Evolutionary conservation across 164 flowering plant genomes (phyloP).

Genomic region (Umbilicus rupestris): DNA sequence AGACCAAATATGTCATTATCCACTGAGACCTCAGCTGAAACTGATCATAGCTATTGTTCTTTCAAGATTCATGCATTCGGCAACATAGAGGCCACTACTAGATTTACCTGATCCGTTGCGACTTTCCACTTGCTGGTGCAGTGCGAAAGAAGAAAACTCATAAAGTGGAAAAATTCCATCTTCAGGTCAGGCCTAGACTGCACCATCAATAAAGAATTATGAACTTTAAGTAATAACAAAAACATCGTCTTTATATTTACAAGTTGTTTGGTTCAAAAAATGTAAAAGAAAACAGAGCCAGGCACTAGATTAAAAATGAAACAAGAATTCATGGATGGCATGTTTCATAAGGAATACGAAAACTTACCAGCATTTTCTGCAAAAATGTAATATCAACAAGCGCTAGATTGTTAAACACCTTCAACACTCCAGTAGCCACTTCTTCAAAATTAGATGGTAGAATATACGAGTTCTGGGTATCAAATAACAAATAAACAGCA

Average conservation of each 20-base stretch:
- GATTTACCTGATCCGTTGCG: slow-evolving; percentile 67
- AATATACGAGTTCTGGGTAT: slow-evolving; percentile 50
- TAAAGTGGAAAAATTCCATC: slow-evolving; percentile 91
- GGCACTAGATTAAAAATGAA: background rate
- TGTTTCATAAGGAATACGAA: background rate
- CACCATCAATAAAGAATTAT: background rate
- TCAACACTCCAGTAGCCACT: slow-evolving; percentile 84
- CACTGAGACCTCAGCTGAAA: too few relatives aligned
- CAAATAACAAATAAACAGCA: background rate
- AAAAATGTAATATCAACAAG: slow-evolving; percentile 54
- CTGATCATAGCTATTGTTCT: too few relatives aligned
- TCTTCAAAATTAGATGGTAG: slow-evolving; percentile 95
- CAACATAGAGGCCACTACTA: background rate
- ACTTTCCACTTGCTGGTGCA: slow-evolving; percentile 79
- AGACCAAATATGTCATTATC: too few relatives aligned
- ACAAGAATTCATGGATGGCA: background rate
- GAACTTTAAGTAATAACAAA: background rate
- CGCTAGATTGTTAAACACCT: slow-evolving; percentile 84
- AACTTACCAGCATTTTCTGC: slow-evolving; percentile 89
- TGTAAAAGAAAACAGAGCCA: background rate
- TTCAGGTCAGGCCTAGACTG: slow-evolving; percentile 92
- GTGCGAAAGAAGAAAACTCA: slow-evolving; percentile 85
- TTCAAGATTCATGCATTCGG: background rate
- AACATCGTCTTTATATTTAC: background rate
- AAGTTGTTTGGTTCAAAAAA: background rate